Conservation (phyloP, 2,329 filamentous ascomycete species). For the Escovopsis sp. region DNA sequence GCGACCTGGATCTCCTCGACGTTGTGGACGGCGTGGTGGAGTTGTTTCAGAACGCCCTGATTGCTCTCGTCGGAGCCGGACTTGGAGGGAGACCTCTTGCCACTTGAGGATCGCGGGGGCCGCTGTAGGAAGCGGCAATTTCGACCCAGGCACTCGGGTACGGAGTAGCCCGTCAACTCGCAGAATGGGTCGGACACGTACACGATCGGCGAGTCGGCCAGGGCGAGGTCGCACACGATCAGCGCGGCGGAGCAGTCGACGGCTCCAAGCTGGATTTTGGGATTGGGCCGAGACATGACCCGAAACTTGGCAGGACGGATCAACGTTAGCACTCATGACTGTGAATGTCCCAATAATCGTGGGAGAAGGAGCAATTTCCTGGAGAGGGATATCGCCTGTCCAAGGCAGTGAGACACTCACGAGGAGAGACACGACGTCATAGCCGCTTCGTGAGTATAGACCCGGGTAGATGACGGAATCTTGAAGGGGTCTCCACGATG, state of each 20-base stretch:
- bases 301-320: conserved; percentile 26
- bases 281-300: conserved; percentile 54
- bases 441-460: conserved; percentile 37
- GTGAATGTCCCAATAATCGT: not conserved
- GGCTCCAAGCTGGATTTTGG: conserved; percentile 63
- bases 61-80: too few species aligned
- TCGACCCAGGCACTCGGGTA: conserved; percentile 56
- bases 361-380: too few species aligned
- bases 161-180: conserved; percentile 62
- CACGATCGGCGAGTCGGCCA: conserved; percentile 62
- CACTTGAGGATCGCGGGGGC: conserved; percentile 37
- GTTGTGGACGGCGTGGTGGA: conserved; percentile 29
- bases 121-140: conserved; percentile 80
- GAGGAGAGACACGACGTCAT: conserved; percentile 40
- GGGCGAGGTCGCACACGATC: conserved; percentile 62
- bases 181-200: conserved; percentile 74
- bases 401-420: conserved; percentile 20
- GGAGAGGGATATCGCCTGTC: too few species aligned
- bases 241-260: conserved; percentile 77
- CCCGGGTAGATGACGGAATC: conserved; percentile 40
- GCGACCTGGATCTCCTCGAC: conserved; percentile 31
- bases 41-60: conserved; percentile 33
- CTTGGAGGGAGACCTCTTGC: conserved; percentile 21
- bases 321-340: not conserved
- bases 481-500: conserved; percentile 13